phyloP scores from a whole-genome alignment of 345 rosid genomes.

The Lepidium didymum region DNA sequence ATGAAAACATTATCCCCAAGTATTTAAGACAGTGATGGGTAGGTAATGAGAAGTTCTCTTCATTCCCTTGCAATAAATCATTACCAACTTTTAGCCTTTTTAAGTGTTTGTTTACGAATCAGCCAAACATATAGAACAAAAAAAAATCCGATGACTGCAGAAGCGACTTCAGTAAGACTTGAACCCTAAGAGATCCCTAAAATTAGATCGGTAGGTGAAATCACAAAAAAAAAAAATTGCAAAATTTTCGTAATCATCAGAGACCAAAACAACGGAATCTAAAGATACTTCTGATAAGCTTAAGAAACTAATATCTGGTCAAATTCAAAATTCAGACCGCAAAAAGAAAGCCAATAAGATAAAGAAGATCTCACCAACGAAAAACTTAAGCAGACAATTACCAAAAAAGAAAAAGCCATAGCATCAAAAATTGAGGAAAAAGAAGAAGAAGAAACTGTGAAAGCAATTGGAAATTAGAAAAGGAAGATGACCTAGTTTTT shows the following conservation, averaged over 20 bases:
- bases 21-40: not conserved
- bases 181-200: not conserved
- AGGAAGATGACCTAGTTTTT: not conserved
- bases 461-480: not conserved
- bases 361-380: not conserved
- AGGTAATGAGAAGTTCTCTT: not conserved
- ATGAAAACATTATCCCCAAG: not conserved
- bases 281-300: not conserved
- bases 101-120: not conserved
- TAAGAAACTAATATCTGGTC: not conserved
- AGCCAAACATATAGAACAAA: not conserved
- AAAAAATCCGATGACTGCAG: not conserved
- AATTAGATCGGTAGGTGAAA: not conserved
- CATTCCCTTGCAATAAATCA: slow-evolving; percentile 1
- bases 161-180: not conserved
- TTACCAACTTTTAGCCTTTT: not conserved
- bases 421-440: not conserved
- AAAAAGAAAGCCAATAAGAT: not conserved
- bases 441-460: not conserved
- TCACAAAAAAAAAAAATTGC: not conserved
- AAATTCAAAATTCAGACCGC: not conserved
- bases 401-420: no score
- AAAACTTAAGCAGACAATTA: not conserved
- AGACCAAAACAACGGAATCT: not conserved
- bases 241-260: not conserved